A percentile compares a stretch with the other conserved stretches of the same genome.
These are phyloP conservation scores for Eimeria acervulina DNA, from an alignment of 169 alveolate species.

Conservation along the genomic window DNA sequence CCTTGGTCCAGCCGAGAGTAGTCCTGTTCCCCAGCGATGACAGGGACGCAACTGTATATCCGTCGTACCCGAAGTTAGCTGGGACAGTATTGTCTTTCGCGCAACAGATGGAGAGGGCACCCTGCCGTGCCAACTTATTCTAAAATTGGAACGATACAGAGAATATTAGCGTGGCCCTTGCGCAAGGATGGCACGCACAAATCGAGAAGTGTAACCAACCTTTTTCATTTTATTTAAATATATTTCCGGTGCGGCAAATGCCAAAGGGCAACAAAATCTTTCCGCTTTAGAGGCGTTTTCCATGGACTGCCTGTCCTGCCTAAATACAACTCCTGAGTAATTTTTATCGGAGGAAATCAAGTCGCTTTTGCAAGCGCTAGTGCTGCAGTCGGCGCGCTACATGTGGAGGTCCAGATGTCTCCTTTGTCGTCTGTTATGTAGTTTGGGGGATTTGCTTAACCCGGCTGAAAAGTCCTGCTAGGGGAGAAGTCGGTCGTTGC, in stretches of 20 bases:
- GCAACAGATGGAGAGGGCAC: neutral
- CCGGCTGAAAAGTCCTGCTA: neutral
- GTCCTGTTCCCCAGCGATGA: neutral
- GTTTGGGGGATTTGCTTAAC: neutral
- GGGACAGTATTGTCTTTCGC: neutral
- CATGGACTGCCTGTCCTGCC: neutral
- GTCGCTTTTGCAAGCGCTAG: neutral
- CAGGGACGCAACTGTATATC: neutral
- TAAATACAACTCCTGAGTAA: neutral
- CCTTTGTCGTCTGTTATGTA: neutral
- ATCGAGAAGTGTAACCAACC: no score
- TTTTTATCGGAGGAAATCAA: neutral
- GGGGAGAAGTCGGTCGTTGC: neutral
- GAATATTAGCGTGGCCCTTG: no score
- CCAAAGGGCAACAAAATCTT: neutral
- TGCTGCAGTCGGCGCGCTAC: neutral
- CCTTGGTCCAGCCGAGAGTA: neutral
- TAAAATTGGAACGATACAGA: no score
- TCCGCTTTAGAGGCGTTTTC: neutral
- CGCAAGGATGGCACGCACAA: no score
- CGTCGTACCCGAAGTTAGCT: neutral
- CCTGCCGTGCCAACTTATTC: no score
- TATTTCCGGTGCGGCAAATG: neutral
- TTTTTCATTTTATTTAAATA: no score
- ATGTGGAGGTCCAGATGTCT: neutral